phyloP scores from a whole-genome alignment of 345 rosid species.

The Citrus reticulata region DNA sequence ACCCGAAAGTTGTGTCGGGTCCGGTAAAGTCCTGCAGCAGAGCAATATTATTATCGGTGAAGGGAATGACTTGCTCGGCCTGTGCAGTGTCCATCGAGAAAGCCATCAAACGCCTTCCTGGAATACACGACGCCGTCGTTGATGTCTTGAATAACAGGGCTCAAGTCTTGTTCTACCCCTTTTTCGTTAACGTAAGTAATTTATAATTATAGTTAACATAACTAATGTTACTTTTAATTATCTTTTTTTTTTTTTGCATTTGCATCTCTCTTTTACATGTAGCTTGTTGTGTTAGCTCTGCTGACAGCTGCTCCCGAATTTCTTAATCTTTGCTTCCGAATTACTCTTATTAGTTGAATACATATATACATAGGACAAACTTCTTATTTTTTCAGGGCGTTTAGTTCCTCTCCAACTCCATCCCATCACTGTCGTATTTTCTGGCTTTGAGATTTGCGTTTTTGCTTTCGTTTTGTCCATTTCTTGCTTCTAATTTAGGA shows the following conservation, averaged over 20 bases:
- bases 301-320: too few species aligned
- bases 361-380: too few species aligned
- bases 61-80: constrained; percentile 87
- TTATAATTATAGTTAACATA: too few species aligned
- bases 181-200: constrained; percentile 50
- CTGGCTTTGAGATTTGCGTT: background rate
- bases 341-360: too few species aligned
- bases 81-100: constrained; percentile 94
- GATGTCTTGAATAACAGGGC: constrained; percentile 70
- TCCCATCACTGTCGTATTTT: background rate
- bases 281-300: background rate
- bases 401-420: background rate
- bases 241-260: background rate
- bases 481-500: background rate
- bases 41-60: constrained; percentile 54
- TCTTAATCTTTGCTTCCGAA: too few species aligned
- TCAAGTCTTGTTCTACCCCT: constrained; percentile 63
- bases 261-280: background rate
- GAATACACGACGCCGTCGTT: constrained; percentile 66
- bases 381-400: too few species aligned
- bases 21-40: background rate
- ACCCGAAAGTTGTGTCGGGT: constrained; percentile 44
- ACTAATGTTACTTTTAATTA: too few species aligned
- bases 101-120: constrained; percentile 81
- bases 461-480: background rate